Base-by-base conservation (phyloP, 208 protist genomes). In the Vickermania ingenoplastis region DNA sequence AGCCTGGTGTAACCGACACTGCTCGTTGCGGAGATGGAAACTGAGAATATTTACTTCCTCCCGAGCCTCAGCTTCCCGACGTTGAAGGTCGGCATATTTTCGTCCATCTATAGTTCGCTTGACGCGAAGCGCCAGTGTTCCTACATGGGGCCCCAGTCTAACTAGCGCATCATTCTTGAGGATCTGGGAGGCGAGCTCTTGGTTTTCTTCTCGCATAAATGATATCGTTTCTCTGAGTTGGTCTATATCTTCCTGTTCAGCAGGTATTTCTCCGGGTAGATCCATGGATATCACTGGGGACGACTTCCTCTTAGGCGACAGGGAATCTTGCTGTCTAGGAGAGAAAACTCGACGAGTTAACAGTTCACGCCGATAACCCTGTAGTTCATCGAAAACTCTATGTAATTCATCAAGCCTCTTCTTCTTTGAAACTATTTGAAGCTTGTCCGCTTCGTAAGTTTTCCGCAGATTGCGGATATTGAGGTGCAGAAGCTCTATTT, bases 341-440 rank as follows among this genome's bases (percentile, higher is more conserved):
- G n/a, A n/a, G n/a, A n/a, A n/a, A n/a, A n/a, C n/a, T n/a, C n/a
- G n/a, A n/a, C n/a, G n/a, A n/a, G n/a, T 45, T n/a, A 45, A 7
- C 36, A 45, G 17, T n/a, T 45, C 17, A 45, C 17, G 36, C 36
- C 17, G 7, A 45, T 45, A 45, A 7, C 36, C 17, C 17, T 45
- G 36, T 45, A 45, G 36, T 17, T 45, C 36, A 45, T 45, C 36
- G 17, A 45, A 45, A 45, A 45, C 36, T 45, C 36, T 45, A 45
- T 45, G 36, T n/a, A 45, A 17, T 7, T 45, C 36, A n/a, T 45
- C 36, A n/a, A 45, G 17, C 17, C 36, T 45, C 17, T 45, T 45
- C 36, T 45, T 45, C 36, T 45, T 45, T 45, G 36, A 45, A 7
- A 17, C 36, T 45, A 45, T 45, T 45, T 45, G 36, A 45, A 45